These are phyloP conservation scores for Agastache rugosa DNA, from an alignment of 257 asterid genomes.

Conservation along the genomic window DNA sequence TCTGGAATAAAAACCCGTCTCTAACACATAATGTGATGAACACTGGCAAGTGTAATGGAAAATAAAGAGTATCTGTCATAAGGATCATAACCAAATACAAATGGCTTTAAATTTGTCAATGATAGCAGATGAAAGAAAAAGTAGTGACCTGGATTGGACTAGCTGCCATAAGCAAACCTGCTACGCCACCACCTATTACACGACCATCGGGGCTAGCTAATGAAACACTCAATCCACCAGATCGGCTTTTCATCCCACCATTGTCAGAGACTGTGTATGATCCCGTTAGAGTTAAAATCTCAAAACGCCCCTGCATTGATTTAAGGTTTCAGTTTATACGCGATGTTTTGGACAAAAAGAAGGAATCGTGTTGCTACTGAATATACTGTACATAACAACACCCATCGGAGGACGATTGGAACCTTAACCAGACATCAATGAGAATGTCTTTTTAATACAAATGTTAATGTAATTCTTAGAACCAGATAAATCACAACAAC, in stretches of 20 bases:
- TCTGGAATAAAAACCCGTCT: no score
- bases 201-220: conserved; percentile 94
- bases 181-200: conserved; percentile 91
- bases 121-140: background rate
- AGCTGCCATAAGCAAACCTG: conserved; percentile 88
- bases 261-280: conserved; percentile 74
- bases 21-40: no score
- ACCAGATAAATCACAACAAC: background rate
- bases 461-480: background rate
- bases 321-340: background rate
- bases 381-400: background rate
- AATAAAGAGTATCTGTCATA: no score
- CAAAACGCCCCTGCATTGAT: conserved; percentile 88
- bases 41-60: no score
- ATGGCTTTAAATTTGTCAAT: background rate
- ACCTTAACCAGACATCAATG: background rate
- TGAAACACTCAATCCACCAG: conserved; percentile 89
- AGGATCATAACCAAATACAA: background rate
- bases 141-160: conserved; percentile 78
- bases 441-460: background rate
- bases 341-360: background rate
- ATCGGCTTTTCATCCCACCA: conserved; percentile 66
- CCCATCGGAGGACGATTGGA: background rate
- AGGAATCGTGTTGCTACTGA: background rate
- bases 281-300: conserved; percentile 80